Base-by-base conservation (phyloP, 345 rosid species). In the Eucalyptus paniculata region DNA sequence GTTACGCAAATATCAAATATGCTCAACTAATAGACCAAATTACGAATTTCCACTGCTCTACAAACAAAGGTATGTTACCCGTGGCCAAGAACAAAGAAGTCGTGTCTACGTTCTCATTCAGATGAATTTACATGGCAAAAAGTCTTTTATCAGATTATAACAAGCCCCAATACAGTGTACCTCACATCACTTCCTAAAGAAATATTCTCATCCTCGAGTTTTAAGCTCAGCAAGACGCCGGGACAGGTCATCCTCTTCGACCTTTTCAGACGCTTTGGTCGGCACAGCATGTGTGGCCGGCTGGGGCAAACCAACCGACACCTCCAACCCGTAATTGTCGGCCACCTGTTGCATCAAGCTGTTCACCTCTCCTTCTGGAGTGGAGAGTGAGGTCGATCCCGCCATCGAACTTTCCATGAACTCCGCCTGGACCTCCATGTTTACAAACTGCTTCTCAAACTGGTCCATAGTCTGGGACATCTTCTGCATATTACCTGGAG, bases 311-410 rank as follows among this genome's bases (percentile, higher is more conserved):
- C 99, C 99, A 53, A 97, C 99, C 40, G 99, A 97, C 86, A 97
- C 99, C 94, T 97, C 97, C 89, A 97, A 93, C 42, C 99, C 99
- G 77, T 97, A 95, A 91, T 96, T 95, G 91, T 97, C 99, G 28
- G 99, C 99, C 47, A 97, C 99, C 88, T 97, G 99, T 88, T 97
- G 99, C 99, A 97, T 97, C 94, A 97, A 92, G 95, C 98, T 97
- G 95, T 96, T 97, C 89, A 97, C 99, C 91, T 97, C 99, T 42
- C 99, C 99, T 91, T 97, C 99, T 3, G 99, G 99, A 37, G 99
- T 97, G 86, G 99, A 97, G 91, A 97, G 92, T 2, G 99, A 97
- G 90, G 99, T 97, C 15, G 99, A 97, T 32, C 99, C 99, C 87
- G 99, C 99, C 99, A 97, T 97, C 40, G 99, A 92, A 26, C 92